Percentiles rank a stretch among this genome's conserved stretches.
These are phyloP conservation scores for Penicillium sp. DNA, from an alignment of 2,329 filamentous ascomycete species.

Conservation along the genomic window DNA sequence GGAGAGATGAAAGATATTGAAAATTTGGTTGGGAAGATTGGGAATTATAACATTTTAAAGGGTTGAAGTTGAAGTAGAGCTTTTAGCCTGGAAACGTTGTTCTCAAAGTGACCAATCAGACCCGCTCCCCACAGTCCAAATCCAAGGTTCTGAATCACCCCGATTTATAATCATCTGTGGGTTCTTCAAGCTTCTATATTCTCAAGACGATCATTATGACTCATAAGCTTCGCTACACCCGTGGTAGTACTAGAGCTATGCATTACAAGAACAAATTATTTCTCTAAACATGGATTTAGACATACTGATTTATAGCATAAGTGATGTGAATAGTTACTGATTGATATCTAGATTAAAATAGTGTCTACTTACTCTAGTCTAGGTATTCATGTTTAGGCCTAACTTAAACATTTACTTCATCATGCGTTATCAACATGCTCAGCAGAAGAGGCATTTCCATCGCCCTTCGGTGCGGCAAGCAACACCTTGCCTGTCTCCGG, in stretches of 20 bases:
- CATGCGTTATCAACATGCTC: slow-evolving; percentile 22
- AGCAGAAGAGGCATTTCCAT: slow-evolving; percentile 3
- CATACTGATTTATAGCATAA: no score
- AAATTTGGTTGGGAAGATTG: not conserved
- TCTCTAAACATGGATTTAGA: no score
- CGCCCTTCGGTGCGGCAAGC: slow-evolving; percentile 8
- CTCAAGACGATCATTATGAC: not conserved
- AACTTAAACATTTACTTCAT: not conserved
- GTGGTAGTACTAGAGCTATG: no score
- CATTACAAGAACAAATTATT: no score
- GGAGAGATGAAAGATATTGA: not conserved
- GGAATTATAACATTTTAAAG: not conserved
- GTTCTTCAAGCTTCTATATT: not conserved
- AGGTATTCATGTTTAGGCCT: not conserved
- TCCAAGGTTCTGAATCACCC: not conserved
- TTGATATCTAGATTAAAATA: no score
- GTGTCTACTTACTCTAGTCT: not conserved
- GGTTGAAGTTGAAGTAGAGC: slow-evolving; percentile 47
- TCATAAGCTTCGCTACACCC: not conserved
- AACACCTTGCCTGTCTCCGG: slow-evolving; percentile 30
- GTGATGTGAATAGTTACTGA: no score
- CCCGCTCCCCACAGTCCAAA: not conserved
- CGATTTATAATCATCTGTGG: not conserved
- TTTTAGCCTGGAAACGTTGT: slow-evolving; percentile 35
- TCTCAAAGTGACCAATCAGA: slow-evolving; percentile 27